These are phyloP conservation scores for Obba rivulosa DNA, from an alignment of 768 basidiomycete species.

Conservation along the genomic window DNA sequence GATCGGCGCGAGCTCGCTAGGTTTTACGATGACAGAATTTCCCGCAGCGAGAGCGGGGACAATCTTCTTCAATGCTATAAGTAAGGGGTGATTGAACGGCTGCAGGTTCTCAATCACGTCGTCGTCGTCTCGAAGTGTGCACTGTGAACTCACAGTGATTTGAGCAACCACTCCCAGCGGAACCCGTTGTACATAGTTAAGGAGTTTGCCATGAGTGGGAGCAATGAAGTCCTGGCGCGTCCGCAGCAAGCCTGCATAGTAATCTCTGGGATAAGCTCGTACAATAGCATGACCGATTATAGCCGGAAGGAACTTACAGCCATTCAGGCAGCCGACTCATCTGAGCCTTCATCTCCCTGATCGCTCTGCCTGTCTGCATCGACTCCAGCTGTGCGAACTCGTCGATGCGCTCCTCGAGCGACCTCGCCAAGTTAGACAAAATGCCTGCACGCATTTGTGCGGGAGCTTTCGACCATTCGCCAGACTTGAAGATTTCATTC, in stretches of 20 bases:
- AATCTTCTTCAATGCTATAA: constrained; percentile 87
- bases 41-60: constrained; percentile 82
- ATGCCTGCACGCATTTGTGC: constrained; percentile 56
- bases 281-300: background rate
- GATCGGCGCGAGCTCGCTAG: constrained; percentile 79
- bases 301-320: constrained; percentile 49
- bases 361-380: constrained; percentile 74
- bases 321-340: constrained; percentile 76
- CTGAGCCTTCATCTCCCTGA: constrained; percentile 81
- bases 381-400: constrained; percentile 64
- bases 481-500: constrained; percentile 55
- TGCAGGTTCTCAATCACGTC: constrained; percentile 19
- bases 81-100: constrained; percentile 88
- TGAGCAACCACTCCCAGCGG: constrained; percentile 89
- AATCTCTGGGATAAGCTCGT: constrained; percentile 44
- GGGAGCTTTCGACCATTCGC: constrained; percentile 66
- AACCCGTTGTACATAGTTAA: constrained; percentile 75
- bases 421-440: constrained; percentile 57
- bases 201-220: constrained; percentile 72
- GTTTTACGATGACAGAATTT: constrained; percentile 79
- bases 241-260: constrained; percentile 69
- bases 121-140: no score
- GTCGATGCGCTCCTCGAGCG: constrained; percentile 51
- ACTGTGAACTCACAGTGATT: constrained; percentile 54
- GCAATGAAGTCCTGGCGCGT: constrained; percentile 67